Conservation (phyloP, 148 eudicot genomes). For the Rhododendron williamsianum region DNA sequence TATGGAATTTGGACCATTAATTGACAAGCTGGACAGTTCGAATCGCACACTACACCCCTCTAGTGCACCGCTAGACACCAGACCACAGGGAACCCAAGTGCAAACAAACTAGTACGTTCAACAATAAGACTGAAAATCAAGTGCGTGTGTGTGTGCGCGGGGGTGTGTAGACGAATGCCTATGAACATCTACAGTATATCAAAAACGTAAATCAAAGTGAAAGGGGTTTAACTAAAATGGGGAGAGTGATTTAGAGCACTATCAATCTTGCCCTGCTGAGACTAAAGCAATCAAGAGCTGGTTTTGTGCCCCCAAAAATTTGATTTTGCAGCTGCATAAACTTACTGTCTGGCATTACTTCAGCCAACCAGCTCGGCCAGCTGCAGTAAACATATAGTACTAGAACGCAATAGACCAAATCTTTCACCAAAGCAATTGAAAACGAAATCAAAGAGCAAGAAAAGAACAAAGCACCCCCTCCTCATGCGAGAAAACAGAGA, state of each 20-base stretch:
- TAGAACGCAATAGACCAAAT: not conserved
- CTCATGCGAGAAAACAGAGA: not conserved
- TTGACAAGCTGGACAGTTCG: too few relatives aligned
- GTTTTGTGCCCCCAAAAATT: constrained; percentile 18
- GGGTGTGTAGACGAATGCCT: not conserved
- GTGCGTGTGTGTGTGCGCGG: too few relatives aligned
- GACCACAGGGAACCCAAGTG: too few relatives aligned
- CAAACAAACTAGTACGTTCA: too few relatives aligned
- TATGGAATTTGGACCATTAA: too few relatives aligned
- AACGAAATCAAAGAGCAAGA: not conserved
- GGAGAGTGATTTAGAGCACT: constrained; percentile 24
- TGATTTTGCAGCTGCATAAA: constrained; percentile 29
- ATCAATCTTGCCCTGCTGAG: constrained; percentile 29
- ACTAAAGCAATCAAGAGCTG: constrained; percentile 43
- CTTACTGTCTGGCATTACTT: constrained; percentile 37
- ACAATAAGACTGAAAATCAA: too few relatives aligned
- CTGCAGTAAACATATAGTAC: constrained; percentile 17
- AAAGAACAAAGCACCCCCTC: not conserved
- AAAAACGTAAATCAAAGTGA: not conserved
- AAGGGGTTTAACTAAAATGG: not conserved
- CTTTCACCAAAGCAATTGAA: not conserved
- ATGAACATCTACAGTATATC: not conserved
- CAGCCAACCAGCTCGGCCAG: constrained; percentile 50
- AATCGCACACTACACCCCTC: too few relatives aligned
- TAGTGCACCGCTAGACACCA: too few relatives aligned